Evolutionary conservation across 192 early-diverging fungal species (phyloP).

Genomic region (Rhizophagus clarus): DNA sequence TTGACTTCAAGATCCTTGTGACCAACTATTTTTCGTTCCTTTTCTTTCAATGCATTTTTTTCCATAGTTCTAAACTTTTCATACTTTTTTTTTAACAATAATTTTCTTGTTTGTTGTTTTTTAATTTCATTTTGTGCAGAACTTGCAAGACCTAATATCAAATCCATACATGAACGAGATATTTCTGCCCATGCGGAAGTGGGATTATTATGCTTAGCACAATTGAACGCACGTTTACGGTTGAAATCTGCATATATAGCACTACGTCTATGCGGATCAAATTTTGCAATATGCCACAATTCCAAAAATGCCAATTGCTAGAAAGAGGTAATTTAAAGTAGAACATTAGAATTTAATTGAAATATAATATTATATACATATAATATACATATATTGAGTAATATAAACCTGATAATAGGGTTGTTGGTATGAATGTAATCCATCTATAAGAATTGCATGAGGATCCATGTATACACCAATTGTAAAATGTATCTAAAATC

Average conservation of each 20-base stretch:
- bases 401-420: slow-evolving; percentile 21
- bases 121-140: slow-evolving; percentile 10
- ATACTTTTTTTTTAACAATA: background rate
- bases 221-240: slow-evolving; percentile 9
- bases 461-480: slow-evolving; percentile 24
- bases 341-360: background rate
- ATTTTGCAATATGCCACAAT: slow-evolving; percentile 24
- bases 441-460: slow-evolving; percentile 19
- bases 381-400: too few species aligned
- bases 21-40: background rate
- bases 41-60: slow-evolving; percentile 1
- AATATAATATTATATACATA: too few species aligned
- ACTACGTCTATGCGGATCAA: slow-evolving; percentile 4
- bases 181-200: slow-evolving; percentile 1
- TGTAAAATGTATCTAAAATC: slow-evolving; percentile 15
- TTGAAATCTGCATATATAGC: slow-evolving; percentile 19
- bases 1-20: background rate
- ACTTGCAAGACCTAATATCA: slow-evolving; percentile 6
- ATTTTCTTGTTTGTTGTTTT: background rate
- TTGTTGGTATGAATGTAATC: slow-evolving; percentile 10
- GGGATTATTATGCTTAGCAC: slow-evolving; percentile 9
- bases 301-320: slow-evolving; percentile 24
- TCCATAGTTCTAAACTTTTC: background rate
- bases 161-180: slow-evolving; percentile 22
- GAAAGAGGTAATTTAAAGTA: background rate